phyloP scores from a whole-genome alignment of 108 stramenopile species.

The Pseudonitzschia delicatissima region DNA sequence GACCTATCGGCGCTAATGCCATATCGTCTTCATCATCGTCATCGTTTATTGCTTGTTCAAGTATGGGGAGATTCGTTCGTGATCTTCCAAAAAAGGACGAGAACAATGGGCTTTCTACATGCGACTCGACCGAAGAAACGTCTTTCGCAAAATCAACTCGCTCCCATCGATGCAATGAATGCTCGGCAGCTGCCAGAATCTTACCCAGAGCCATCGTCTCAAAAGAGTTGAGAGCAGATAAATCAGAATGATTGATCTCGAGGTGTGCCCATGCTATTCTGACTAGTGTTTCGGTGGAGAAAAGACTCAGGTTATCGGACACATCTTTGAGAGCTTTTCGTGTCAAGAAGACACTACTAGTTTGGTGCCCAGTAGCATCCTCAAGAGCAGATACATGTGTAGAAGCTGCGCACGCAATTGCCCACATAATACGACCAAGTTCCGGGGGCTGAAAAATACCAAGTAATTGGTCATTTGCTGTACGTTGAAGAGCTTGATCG shows the following conservation, averaged over 20 bases:
- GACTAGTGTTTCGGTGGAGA: slow-evolving; percentile 10
- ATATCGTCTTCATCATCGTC: slow-evolving; percentile 36
- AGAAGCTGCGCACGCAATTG: slow-evolving; percentile 31
- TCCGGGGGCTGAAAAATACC: slow-evolving; percentile 45
- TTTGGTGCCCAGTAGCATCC: not conserved
- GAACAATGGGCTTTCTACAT: slow-evolving; percentile 18
- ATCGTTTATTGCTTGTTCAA: slow-evolving; percentile 38
- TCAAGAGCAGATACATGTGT: not conserved
- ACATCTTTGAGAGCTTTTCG: slow-evolving; percentile 11
- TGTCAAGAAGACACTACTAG: slow-evolving; percentile 1
- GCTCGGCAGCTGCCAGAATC: slow-evolving; percentile 40
- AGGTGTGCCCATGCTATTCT: slow-evolving; percentile 48
- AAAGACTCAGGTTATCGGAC: slow-evolving; percentile 2
- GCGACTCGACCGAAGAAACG: not conserved
- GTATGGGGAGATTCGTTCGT: slow-evolving; percentile 17
- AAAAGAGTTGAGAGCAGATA: not conserved
- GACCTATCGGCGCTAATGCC: slow-evolving; percentile 8
- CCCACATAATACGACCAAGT: slow-evolving; percentile 48
- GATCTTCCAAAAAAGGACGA: slow-evolving; percentile 45
- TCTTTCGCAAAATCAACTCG: slow-evolving; percentile 31
- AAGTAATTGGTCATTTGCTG: slow-evolving; percentile 2
- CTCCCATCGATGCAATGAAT: slow-evolving; percentile 47
- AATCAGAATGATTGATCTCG: slow-evolving; percentile 25
- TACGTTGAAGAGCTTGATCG: slow-evolving; percentile 12
- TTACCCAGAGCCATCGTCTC: slow-evolving; percentile 29